Evolutionary conservation across 169 alveolate species (phyloP).

Genomic region (Cryptosporidium parvum): DNA sequence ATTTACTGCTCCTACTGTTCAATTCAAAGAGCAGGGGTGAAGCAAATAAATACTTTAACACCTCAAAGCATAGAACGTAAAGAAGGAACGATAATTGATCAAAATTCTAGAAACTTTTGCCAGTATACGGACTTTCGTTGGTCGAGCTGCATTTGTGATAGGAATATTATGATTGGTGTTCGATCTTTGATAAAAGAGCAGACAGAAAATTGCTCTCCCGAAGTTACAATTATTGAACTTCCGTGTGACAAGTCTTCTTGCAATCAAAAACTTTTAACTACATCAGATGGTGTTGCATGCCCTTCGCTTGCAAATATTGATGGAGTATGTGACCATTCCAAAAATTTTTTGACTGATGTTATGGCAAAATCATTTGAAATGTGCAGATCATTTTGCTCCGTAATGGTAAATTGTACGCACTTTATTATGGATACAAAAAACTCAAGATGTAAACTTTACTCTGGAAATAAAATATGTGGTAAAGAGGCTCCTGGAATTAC

Average conservation of each 20-base stretch:
- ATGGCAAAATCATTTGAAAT: slow-evolving; percentile 68
- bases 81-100: neutral
- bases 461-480: slow-evolving; percentile 69
- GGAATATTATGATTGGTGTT: slow-evolving; percentile 23
- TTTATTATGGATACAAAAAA: slow-evolving; percentile 43
- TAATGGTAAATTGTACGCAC: slow-evolving; percentile 37
- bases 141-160: slow-evolving; percentile 73
- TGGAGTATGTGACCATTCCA: slow-evolving; percentile 28
- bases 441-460: slow-evolving; percentile 55
- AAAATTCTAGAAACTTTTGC: slow-evolving; percentile 11
- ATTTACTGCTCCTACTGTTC: slow-evolving; percentile 11
- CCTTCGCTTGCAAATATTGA: slow-evolving; percentile 69
- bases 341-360: slow-evolving; percentile 40
- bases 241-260: slow-evolving; percentile 71
- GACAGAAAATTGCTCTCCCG: slow-evolving; percentile 23
- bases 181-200: neutral
- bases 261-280: slow-evolving; percentile 41
- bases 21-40: slow-evolving; percentile 31
- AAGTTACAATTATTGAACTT: slow-evolving; percentile 35
- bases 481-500: slow-evolving; percentile 29
- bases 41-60: neutral
- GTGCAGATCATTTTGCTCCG: slow-evolving; percentile 46
- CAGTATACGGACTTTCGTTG: slow-evolving; percentile 69
- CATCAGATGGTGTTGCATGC: slow-evolving; percentile 70
- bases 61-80: neutral